Percentiles rank a stretch among this genome's conserved stretches.
Conservation (phyloP, 768 basidiomycete genomes). For the Dacryopinax primogenitus region DNA sequence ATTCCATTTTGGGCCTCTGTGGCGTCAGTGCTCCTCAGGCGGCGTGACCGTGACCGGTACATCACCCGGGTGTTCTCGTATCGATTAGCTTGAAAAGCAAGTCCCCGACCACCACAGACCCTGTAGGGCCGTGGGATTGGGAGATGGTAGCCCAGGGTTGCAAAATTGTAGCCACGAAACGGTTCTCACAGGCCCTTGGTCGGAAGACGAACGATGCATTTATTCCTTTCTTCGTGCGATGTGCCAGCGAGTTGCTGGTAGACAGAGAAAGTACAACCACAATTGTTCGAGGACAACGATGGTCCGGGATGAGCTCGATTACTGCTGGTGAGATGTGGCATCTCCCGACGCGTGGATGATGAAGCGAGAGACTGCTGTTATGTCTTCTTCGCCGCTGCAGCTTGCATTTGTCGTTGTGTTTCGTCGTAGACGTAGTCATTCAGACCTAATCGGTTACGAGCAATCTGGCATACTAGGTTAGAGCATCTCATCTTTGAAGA, state of each 20-base stretch:
- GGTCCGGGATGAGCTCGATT: too few relatives aligned
- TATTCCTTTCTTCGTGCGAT: too few relatives aligned
- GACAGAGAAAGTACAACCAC: too few relatives aligned
- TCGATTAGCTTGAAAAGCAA: background rate
- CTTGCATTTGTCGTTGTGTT: conserved; percentile 53
- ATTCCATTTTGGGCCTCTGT: too few relatives aligned
- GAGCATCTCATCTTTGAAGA: background rate
- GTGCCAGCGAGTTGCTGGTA: too few relatives aligned
- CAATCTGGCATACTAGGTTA: conserved; percentile 37
- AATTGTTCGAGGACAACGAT: too few relatives aligned
- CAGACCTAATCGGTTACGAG: conserved; percentile 78
- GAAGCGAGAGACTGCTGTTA: conserved; percentile 18
- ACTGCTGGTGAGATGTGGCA: too few relatives aligned
- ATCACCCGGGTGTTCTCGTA: background rate
- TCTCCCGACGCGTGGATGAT: background rate
- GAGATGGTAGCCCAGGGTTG: background rate
- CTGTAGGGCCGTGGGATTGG: background rate
- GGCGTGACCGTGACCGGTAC: conserved; percentile 1
- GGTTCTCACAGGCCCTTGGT: too few relatives aligned
- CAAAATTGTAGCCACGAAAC: background rate
- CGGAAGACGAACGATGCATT: too few relatives aligned
- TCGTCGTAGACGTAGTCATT: conserved; percentile 77
- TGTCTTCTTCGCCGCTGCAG: conserved; percentile 45
- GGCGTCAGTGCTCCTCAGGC: background rate
- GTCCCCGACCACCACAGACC: background rate